phyloP scores from a whole-genome alignment of 495 filamentous ascomycete species.

The Cercophora samala region DNA sequence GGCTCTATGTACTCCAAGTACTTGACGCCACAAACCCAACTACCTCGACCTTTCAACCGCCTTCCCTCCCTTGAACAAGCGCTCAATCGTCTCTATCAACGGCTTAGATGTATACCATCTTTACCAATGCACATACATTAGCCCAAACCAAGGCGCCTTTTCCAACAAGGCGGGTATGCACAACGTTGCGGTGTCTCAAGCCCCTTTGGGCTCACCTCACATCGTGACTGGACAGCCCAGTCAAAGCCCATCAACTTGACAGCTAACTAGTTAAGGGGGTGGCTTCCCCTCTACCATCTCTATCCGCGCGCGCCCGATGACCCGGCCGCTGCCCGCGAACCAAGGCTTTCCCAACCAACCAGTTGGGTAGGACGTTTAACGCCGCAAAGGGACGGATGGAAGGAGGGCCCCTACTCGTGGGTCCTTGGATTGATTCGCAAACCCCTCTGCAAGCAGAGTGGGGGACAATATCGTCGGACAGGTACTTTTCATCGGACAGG shows the following conservation, averaged over 20 bases:
- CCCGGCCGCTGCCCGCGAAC: no score
- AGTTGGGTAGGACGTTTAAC: background rate
- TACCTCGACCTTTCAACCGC: background rate
- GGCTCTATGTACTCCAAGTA: background rate
- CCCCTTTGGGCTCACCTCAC: background rate
- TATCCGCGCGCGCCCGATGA: background rate
- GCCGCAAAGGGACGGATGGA: background rate
- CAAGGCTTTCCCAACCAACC: background rate
- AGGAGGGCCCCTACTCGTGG: background rate
- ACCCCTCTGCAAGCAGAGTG: no score
- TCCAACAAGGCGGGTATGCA: background rate
- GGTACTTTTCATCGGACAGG: no score
- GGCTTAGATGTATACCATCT: background rate
- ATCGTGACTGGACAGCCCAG: background rate
- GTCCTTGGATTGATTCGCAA: no score
- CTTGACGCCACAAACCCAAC: background rate
- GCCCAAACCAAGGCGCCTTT: background rate
- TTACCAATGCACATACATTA: background rate
- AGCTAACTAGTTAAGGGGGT: background rate
- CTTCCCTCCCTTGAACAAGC: background rate
- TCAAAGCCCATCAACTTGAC: background rate
- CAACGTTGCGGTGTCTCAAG: background rate
- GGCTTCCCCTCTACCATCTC: background rate
- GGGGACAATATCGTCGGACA: no score
- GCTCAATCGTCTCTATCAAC: background rate